These are phyloP conservation scores for Aegilops longissima DNA, from an alignment of 176 grass and related monocot genomes.

Conservation along the genomic window DNA sequence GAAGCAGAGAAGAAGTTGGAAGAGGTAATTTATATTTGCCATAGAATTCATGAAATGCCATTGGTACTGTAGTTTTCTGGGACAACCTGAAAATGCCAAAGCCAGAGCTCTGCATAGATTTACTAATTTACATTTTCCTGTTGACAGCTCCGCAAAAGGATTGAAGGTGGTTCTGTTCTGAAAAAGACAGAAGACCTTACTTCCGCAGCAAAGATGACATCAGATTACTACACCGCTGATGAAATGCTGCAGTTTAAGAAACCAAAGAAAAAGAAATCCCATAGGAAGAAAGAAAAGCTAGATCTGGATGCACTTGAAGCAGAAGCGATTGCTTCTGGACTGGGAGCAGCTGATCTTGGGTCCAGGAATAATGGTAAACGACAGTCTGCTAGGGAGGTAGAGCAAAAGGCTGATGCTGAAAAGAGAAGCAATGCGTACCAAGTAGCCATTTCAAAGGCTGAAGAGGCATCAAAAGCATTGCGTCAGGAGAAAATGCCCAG, in stretches of 20 bases:
- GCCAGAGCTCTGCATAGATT: background rate
- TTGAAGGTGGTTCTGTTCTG: conserved; percentile 51
- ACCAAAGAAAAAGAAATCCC: conserved; percentile 99
- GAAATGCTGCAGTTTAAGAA: conserved; percentile 97
- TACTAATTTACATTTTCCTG: conserved; percentile 27
- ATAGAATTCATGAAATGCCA: background rate
- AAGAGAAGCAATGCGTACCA: conserved; percentile 71
- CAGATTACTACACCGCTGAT: conserved; percentile 82
- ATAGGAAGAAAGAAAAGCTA: conserved; percentile 92
- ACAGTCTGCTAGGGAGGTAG: conserved; percentile 55
- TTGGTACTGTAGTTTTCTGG: background rate
- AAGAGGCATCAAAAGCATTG: conserved; percentile 75
- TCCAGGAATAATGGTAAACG: conserved; percentile 72
- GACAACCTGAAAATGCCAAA: background rate
- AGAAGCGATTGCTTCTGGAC: conserved; percentile 76
- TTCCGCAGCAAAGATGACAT: conserved; percentile 48
- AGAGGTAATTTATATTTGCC: conserved; percentile 49
- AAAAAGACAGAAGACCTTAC: conserved; percentile 74
- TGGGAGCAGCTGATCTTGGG: conserved; percentile 77
- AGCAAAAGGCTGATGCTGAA: conserved; percentile 81
- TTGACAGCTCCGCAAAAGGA: conserved; percentile 82
- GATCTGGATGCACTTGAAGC: conserved; percentile 89
- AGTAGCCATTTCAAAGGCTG: conserved; percentile 72
- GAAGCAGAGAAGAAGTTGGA: conserved; percentile 82
- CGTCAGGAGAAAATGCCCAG: conserved; percentile 48